phyloP scores from a whole-genome alignment of 2,329 filamentous ascomycete species.

The Thelonectria rubi region DNA sequence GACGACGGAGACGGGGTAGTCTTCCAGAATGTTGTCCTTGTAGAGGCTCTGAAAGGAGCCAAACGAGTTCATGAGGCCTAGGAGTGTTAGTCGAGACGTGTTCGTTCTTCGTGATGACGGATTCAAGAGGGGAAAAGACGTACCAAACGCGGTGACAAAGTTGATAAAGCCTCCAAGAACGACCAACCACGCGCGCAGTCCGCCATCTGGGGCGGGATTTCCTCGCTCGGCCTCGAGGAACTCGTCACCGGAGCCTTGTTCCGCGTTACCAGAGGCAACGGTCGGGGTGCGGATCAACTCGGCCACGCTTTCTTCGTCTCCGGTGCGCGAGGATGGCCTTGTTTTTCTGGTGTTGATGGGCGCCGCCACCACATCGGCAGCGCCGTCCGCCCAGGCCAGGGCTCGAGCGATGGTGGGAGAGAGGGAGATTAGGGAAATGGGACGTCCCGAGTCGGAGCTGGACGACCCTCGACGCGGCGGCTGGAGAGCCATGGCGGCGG shows the following conservation, averaged over 20 bases:
- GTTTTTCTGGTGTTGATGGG: neutral
- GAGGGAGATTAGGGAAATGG: neutral
- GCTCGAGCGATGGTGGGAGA: neutral
- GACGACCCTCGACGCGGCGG: neutral
- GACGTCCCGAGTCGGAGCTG: neutral
- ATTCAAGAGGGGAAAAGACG: neutral
- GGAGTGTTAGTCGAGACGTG: neutral
- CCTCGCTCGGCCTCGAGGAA: neutral
- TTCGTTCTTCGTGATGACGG: neutral
- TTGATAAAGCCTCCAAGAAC: conserved; percentile 46
- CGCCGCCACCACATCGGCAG: no score
- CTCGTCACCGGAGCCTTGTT: no score
- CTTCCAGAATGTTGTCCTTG: conserved; percentile 42
- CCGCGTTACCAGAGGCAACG: neutral
- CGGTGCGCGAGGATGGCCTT: neutral
- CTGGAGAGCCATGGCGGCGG: no score
- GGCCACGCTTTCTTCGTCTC: neutral
- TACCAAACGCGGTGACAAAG: conserved; percentile 43
- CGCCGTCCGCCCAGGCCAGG: neutral
- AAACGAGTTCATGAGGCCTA: conserved; percentile 20
- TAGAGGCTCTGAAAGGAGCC: conserved; percentile 58
- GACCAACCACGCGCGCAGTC: conserved; percentile 44
- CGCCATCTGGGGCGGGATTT: conserved; percentile 35
- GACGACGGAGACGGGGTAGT: conserved; percentile 43
- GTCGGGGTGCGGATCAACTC: neutral